phyloP scores from a whole-genome alignment of 345 rosid genomes.

The Moricandia moricandioides region DNA sequence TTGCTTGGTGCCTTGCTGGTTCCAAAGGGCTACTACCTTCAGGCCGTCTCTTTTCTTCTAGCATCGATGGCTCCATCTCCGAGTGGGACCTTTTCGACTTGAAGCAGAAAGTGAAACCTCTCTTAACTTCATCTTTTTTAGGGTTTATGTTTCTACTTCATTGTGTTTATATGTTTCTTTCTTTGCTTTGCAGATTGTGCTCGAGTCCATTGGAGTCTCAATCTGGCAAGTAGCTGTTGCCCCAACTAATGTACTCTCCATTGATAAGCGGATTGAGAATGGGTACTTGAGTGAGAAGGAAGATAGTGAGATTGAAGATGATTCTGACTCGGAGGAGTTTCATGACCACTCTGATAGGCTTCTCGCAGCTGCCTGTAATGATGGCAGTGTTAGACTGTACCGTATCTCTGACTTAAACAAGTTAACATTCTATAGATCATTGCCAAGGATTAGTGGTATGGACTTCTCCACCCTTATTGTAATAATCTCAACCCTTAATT shows the following conservation, averaged over 20 bases:
- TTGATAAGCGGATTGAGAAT: slow-evolving; percentile 40
- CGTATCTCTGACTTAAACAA: slow-evolving; percentile 51
- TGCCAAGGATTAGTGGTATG: slow-evolving; percentile 98
- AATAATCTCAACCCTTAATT: neutral
- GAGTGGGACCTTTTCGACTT: slow-evolving; percentile 85
- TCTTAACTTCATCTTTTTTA: neutral
- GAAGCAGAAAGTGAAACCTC: slow-evolving; percentile 62
- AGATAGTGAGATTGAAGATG: slow-evolving; percentile 57
- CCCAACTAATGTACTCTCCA: slow-evolving; percentile 31
- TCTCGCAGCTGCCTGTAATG: slow-evolving; percentile 82
- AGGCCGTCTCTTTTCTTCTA: slow-evolving; percentile 51
- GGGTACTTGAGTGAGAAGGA: slow-evolving; percentile 44
- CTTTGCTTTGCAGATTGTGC: slow-evolving; percentile 46
- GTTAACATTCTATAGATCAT: slow-evolving; percentile 56
- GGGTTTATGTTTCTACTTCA: neutral
- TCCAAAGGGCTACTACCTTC: neutral
- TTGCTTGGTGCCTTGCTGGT: slow-evolving; percentile 63
- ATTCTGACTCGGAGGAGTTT: slow-evolving; percentile 50
- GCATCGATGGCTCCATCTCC: slow-evolving; percentile 78
- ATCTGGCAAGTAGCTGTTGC: slow-evolving; percentile 93
- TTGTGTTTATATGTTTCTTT: neutral
- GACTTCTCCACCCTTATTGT: slow-evolving; percentile 24
- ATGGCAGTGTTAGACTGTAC: slow-evolving; percentile 79
- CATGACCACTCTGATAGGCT: slow-evolving; percentile 44
- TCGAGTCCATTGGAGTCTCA: slow-evolving; percentile 75